Evolutionary conservation across 345 rosid species (phyloP).

Genomic region (Hypericum perforatum): DNA sequence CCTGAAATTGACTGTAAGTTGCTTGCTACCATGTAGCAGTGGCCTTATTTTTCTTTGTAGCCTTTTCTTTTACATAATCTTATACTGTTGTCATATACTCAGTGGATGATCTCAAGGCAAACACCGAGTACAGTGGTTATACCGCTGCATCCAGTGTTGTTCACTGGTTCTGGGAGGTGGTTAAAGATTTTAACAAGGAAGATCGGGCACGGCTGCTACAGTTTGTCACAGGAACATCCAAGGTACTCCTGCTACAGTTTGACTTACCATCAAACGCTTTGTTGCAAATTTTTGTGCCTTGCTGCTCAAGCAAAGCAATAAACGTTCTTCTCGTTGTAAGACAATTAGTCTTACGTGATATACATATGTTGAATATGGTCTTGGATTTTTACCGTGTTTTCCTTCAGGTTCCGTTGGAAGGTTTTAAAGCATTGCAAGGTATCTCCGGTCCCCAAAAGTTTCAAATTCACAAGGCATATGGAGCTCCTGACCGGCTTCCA

Average conservation of each 20-base stretch:
- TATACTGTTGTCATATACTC: slow-evolving; percentile 13
- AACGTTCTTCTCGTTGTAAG: too few relatives aligned
- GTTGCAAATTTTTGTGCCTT: too few relatives aligned
- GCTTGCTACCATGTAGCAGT: slow-evolving; percentile 5
- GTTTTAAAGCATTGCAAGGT: slow-evolving; percentile 89
- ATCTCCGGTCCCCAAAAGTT: slow-evolving; percentile 92
- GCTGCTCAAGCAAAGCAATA: too few relatives aligned
- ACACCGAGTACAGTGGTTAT: slow-evolving; percentile 79
- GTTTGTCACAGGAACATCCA: slow-evolving; percentile 93
- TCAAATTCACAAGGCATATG: slow-evolving; percentile 97
- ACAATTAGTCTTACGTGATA: too few relatives aligned
- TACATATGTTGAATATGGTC: too few relatives aligned
- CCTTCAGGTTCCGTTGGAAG: slow-evolving; percentile 82
- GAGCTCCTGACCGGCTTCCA: slow-evolving; percentile 83
- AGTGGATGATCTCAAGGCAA: slow-evolving; percentile 90
- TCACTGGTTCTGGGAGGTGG: slow-evolving; percentile 98
- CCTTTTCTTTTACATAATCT: slow-evolving; percentile 6
- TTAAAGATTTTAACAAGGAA: slow-evolving; percentile 81
- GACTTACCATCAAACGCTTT: too few relatives aligned
- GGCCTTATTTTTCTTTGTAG: slow-evolving; percentile 5
- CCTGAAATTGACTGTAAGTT: slow-evolving; percentile 98
- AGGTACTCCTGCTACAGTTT: slow-evolving; percentile 31
- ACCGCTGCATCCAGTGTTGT: slow-evolving; percentile 68
- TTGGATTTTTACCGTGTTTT: neutral
- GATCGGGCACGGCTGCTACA: slow-evolving; percentile 93